Evolutionary conservation across 108 stramenopile genomes (phyloP).

Genomic region (Aurantiochytrium sp.): DNA sequence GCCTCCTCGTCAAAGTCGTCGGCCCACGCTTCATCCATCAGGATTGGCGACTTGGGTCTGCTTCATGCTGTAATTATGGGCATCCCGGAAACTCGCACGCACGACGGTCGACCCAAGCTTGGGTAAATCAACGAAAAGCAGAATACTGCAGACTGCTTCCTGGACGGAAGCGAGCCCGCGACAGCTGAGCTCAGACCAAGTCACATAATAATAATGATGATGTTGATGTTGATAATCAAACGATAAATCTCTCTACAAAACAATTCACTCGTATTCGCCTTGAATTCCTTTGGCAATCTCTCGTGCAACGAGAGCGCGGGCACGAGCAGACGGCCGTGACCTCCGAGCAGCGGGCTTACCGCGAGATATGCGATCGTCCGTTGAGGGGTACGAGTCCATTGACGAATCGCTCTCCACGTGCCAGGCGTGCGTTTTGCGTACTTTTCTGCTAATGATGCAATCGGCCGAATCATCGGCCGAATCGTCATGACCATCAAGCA

Average conservation of each 20-base stretch:
- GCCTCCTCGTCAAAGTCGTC: background rate
- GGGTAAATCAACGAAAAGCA: too few species aligned
- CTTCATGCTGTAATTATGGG: too few species aligned
- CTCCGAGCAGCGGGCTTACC: background rate
- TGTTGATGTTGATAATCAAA: background rate
- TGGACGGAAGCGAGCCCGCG: too few species aligned
- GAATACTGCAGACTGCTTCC: too few species aligned
- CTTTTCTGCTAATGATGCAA: background rate
- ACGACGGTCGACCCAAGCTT: too few species aligned
- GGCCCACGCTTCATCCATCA: background rate
- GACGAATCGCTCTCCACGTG: background rate
- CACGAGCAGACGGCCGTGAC: background rate
- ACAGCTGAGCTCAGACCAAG: background rate
- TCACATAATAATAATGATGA: background rate
- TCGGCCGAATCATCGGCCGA: background rate
- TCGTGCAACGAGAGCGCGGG: background rate
- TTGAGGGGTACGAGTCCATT: background rate
- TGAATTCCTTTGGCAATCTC: background rate
- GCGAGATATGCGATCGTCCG: background rate
- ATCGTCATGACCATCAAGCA: background rate
- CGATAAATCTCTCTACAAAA: background rate
- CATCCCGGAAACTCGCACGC: too few species aligned
- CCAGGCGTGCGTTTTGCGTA: background rate
- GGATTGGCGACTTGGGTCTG: too few species aligned
- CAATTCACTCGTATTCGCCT: background rate